Conservation (phyloP, 139 green algal genomes). For the Chlorella sp. region DNA sequence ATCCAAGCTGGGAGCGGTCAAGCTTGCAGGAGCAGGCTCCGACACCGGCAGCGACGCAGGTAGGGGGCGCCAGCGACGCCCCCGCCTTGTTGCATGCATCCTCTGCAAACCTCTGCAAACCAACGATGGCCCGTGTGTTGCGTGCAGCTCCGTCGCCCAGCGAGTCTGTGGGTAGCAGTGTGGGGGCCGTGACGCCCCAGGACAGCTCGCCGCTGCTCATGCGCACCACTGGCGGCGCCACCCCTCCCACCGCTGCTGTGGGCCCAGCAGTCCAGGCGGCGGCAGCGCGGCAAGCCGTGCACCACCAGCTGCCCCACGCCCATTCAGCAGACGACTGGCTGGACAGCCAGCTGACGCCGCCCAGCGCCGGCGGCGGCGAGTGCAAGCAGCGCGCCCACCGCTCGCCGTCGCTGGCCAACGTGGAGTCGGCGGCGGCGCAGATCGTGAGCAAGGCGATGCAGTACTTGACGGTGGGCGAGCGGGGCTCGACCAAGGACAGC, state of each 20-base stretch:
- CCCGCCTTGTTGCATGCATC: too few relatives aligned
- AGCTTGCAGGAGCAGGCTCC: conserved; percentile 5
- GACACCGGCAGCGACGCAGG: conserved; percentile 5
- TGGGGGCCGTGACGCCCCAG: conserved; percentile 16
- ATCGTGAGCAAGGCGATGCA: conserved; percentile 32
- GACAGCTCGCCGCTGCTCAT: conserved; percentile 1
- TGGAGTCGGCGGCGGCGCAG: conserved; percentile 31
- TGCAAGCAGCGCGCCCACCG: neutral
- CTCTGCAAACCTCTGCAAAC: too few relatives aligned
- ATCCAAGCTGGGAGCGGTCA: conserved; percentile 12
- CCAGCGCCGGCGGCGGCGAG: neutral
- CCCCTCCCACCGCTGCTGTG: neutral
- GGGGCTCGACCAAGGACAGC: too few relatives aligned
- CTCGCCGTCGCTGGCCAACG: too few relatives aligned
- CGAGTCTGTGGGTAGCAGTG: too few relatives aligned
- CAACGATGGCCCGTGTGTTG: too few relatives aligned
- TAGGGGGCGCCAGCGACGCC: too few relatives aligned
- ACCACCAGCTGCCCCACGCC: too few relatives aligned
- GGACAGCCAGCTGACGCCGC: neutral
- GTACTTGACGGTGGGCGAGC: conserved; percentile 23
- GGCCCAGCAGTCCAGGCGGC: too few relatives aligned
- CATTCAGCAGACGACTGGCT: neutral
- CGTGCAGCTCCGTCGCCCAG: too few relatives aligned
- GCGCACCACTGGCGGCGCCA: neutral
- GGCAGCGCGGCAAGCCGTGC: too few relatives aligned